These are phyloP conservation scores for Citrus unshiu DNA, from an alignment of 345 rosid species.

Conservation along the genomic window DNA sequence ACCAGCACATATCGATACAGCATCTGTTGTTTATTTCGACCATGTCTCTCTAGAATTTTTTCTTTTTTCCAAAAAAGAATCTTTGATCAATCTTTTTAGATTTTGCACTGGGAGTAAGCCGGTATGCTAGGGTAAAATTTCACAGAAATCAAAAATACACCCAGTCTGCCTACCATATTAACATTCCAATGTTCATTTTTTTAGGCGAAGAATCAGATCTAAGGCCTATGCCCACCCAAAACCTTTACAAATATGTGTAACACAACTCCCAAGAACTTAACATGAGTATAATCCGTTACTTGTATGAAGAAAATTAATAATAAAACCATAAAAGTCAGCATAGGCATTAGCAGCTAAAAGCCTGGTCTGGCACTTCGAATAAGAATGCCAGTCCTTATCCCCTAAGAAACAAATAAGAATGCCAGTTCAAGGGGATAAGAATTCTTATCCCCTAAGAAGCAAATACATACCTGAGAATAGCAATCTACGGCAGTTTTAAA, in stretches of 20 bases:
- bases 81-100: not conserved
- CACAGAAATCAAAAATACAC: not conserved
- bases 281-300: not conserved
- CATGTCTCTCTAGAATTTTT: not conserved
- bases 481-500: slow-evolving; percentile 69
- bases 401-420: not conserved
- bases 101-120: not conserved
- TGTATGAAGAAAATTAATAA: too few relatives aligned
- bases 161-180: not conserved
- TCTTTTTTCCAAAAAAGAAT: too few relatives aligned
- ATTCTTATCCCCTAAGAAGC: not conserved
- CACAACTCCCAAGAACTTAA: not conserved
- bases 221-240: too few relatives aligned
- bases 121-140: not conserved
- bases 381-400: not conserved
- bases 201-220: too few relatives aligned
- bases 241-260: not conserved
- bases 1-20: not conserved
- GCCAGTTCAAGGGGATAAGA: too few relatives aligned
- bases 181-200: not conserved
- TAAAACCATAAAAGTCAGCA: too few relatives aligned
- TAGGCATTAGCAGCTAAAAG: not conserved
- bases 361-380: not conserved
- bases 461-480: slow-evolving; percentile 64
- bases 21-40: not conserved